Conservation (phyloP, 164 flowering plant genomes). For the Saururus chinensis region DNA sequence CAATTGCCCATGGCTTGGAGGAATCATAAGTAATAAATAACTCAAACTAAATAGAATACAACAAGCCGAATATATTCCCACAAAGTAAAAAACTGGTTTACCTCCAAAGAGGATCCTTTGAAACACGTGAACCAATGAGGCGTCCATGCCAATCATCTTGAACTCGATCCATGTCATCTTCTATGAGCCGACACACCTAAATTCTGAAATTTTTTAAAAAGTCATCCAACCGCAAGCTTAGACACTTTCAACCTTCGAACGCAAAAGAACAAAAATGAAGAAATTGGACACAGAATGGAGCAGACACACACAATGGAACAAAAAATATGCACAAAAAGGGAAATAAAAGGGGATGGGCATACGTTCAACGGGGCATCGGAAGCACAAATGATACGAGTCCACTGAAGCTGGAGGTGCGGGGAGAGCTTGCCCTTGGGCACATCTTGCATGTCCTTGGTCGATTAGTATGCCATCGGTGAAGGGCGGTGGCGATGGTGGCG, state of each 20-base stretch:
- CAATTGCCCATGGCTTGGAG: background rate
- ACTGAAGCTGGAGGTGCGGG: constrained; percentile 57
- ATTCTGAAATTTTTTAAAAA: constrained; percentile 58
- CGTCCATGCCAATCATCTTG: constrained; percentile 89
- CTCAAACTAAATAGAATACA: background rate
- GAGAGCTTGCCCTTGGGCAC: constrained; percentile 65
- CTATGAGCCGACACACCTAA: constrained; percentile 40
- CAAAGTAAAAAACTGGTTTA: constrained; percentile 2
- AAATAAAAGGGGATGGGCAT: constrained; percentile 1
- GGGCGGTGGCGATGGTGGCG: background rate
- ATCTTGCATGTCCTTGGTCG: constrained; percentile 40
- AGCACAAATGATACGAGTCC: constrained; percentile 58
- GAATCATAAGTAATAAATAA: background rate
- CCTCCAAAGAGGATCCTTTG: constrained; percentile 91
- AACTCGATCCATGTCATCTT: constrained; percentile 64
- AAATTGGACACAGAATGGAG: background rate
- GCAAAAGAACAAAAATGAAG: constrained; percentile 7
- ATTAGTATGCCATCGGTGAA: constrained; percentile 6
- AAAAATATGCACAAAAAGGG: constrained; percentile 1
- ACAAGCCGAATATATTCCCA: too few species aligned
- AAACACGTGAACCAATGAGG: constrained; percentile 82
- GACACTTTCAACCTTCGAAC: constrained; percentile 52
- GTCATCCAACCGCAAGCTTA: constrained; percentile 36
- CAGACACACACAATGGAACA: background rate
- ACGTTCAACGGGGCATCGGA: constrained; percentile 69